Base-by-base conservation (phyloP, 2,329 filamentous ascomycete genomes). In the Trichoderma gracile region DNA sequence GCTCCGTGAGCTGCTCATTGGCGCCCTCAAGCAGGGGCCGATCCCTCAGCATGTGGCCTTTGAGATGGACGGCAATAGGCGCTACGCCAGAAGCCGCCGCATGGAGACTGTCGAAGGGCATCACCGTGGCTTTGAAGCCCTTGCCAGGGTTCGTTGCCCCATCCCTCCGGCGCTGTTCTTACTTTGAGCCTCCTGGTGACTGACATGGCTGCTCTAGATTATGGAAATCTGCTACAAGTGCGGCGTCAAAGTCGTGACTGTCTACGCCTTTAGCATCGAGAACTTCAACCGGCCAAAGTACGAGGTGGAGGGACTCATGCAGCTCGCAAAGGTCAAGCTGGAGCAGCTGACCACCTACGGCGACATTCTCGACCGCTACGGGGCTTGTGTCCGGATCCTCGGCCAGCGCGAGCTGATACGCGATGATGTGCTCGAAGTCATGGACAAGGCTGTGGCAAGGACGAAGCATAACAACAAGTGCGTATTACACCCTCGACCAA, bases 191-290 rank as follows among this genome's bases (percentile, higher is more conserved):
- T 54, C n/a, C 25, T 17, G 4, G 56, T 33, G 19, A 55, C 69
- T 73, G 67, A 60, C 45, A 40, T 25, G 14, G 30, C 42, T 23
- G 30, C 10, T 19, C 19, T 70, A 91, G 90, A 92, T 98, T 60
- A 88, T 99, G 66, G 95, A 99, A 78, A 91, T 99, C 63, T 98
- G 95, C 83, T 99, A 98, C 82, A 97, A 97, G 76, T 93, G 91
- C 65, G 95, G 95, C 62, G 94, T 99, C 68, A 94, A 95, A 76
- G 92, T 96, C 9, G 94, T 99, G 45, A 98, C 95, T 4, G 93
- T 99, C 68, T 99, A 98, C 76, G 95, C 95, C 17, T 99, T 99
- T 79, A 97, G 92, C 74, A 97, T 99, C 73, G 95, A 99, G 78
- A 99, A 99, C 80, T 99, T 97, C 81, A 97, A 98, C 76, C 88